Evolutionary conservation across 73 alveolate genomes (phyloP), one percentile per base, ranked within the genome.

Genomic region (Blepharisma stoltei): DNA sequence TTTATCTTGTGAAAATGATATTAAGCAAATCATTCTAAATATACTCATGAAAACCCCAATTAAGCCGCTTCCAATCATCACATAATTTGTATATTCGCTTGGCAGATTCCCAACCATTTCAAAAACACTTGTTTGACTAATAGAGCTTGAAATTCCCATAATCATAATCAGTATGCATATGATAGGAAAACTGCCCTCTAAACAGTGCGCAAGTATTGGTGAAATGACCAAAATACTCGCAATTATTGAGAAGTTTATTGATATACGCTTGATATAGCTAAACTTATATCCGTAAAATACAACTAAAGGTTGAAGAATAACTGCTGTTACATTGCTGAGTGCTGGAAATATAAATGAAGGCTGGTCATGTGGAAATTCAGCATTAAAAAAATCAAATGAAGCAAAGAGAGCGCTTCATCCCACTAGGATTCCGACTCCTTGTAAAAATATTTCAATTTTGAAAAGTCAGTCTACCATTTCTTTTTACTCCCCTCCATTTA

Each of bases 91-190:
- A 50, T 78, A 84, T 71, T 73, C 78, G 18, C 25, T 41, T 47
- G 94, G 94, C 6, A 87, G 50, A 54, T 78, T 78, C 37, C 91
- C 94, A 0, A 86, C 91, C 27, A 87, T 55, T 37, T 87, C 94
- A 67, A 87, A 87, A 6, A 60, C 76, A 32, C 86, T 76, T 6
- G 84, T 78, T 55, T 87, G 81, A 2, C 80, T 83, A 41, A 87
- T 44, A 32, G 88, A 83, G 18, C 75, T 82, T 6, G 70, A 53
- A 0, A 77, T 71, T 44, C 94, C 94, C 23, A 83, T 73, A 5
- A 81, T 46, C 11, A 76, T 18, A 67, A 38, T 60, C 38, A 60
- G 73, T 18, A 60, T 1, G 73, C 73, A 60, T 18, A 60, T 60
- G 11, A 60, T n/a, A 1, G 23, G 38, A 9, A 66, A 52, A 32